Evolutionary conservation across 306 rosid genomes (phyloP).

Genomic region (Quercus mongolica): DNA sequence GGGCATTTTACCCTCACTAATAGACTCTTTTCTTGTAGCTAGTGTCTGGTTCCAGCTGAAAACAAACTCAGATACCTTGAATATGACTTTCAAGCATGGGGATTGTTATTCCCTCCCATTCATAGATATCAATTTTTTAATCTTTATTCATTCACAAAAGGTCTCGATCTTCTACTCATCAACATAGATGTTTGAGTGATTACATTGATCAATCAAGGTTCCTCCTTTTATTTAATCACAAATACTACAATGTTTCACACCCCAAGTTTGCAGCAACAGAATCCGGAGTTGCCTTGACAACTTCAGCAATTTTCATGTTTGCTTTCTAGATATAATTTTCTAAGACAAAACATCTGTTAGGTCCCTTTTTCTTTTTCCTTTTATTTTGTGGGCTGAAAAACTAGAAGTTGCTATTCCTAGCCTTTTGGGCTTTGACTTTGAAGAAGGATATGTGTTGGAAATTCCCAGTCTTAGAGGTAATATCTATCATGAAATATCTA

Average conservation of each 20-base stretch:
- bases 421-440: not conserved
- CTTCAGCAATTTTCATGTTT: not conserved
- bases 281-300: not conserved
- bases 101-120: too few species aligned
- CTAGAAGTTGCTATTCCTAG: not conserved
- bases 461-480: not conserved
- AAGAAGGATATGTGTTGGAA: not conserved
- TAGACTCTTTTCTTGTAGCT: too few species aligned
- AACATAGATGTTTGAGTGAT: too few species aligned
- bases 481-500: not conserved
- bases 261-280: not conserved
- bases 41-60: not conserved
- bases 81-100: too few species aligned
- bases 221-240: not conserved
- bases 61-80: too few species aligned
- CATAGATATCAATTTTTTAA: too few species aligned
- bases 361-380: not conserved
- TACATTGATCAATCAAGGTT: not conserved
- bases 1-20: too few species aligned
- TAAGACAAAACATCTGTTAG: not conserved
- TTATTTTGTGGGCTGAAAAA: not conserved
- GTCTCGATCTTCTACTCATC: not conserved
- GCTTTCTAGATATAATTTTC: not conserved
- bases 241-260: not conserved
- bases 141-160: too few species aligned